These are phyloP conservation scores for Cyclostephanos tholiformis DNA, from an alignment of 108 stramenopile species.

Conservation along the genomic window DNA sequence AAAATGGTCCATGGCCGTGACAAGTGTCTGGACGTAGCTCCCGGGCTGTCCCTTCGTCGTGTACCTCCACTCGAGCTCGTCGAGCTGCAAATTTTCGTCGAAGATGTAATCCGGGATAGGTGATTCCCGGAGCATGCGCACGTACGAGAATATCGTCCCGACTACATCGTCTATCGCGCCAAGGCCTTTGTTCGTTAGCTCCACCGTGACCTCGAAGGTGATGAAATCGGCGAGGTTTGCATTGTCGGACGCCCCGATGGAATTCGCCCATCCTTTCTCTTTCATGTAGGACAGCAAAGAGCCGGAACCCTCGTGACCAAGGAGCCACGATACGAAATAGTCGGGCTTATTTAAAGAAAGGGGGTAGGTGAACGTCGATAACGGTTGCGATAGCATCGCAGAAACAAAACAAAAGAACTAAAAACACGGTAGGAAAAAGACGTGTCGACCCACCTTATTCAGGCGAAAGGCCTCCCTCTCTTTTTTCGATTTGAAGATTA, in stretches of 20 bases:
- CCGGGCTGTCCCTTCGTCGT: constrained; percentile 59
- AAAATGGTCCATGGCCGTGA: constrained; percentile 69
- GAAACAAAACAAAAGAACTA: not conserved
- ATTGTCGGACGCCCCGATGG: constrained; percentile 57
- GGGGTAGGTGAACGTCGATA: not conserved
- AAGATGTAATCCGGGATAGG: constrained; percentile 72
- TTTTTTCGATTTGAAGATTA: constrained; percentile 59
- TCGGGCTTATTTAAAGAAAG: constrained; percentile 32
- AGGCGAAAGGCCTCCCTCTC: constrained; percentile 52
- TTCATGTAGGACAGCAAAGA: constrained; percentile 86
- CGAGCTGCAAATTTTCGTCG: constrained; percentile 75
- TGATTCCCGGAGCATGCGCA: constrained; percentile 63
- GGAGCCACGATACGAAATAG: constrained; percentile 73
- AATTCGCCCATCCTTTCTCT: constrained; percentile 78
- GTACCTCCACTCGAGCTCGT: constrained; percentile 83
- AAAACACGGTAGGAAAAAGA: not conserved
- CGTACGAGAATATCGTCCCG: constrained; percentile 73
- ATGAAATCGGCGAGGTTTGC: constrained; percentile 78
- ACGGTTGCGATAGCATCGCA: not conserved
- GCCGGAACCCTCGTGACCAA: constrained; percentile 90
- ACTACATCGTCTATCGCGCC: constrained; percentile 65
- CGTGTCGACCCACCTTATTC: constrained; percentile 43
- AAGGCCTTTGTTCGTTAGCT: constrained; percentile 79
- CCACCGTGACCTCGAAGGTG: constrained; percentile 78
- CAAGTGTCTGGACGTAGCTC: constrained; percentile 66